Conservation (phyloP, 805 yeast species). For the Ogataea naganishii region DNA sequence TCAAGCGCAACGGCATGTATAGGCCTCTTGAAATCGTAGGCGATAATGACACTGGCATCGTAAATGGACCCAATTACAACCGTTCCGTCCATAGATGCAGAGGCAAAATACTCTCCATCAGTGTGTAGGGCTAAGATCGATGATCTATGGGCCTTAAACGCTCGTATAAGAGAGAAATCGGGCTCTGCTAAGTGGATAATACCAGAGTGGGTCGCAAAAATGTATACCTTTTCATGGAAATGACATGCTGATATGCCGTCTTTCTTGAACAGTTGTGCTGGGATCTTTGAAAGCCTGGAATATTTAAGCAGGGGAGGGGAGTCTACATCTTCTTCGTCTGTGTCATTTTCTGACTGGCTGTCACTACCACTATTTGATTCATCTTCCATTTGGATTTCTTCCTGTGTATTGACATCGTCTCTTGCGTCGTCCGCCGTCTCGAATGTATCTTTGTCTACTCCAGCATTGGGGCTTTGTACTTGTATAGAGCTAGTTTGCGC, state of each 20-base stretch:
- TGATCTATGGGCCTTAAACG: conserved; percentile 79
- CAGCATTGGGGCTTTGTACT: no score
- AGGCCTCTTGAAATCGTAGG: conserved; percentile 81
- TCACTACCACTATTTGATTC: conserved; percentile 20
- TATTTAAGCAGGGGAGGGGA: conserved; percentile 73
- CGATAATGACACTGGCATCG: conserved; percentile 56
- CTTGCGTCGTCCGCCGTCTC: background rate
- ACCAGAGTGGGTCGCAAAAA: conserved; percentile 90
- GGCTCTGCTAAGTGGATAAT: conserved; percentile 59
- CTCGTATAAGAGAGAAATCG: conserved; percentile 52
- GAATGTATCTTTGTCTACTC: no score
- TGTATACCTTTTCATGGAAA: conserved; percentile 50
- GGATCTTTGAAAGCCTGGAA: conserved; percentile 58
- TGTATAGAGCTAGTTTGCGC: no score
- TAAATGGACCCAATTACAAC: conserved; percentile 68
- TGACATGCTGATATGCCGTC: conserved; percentile 74
- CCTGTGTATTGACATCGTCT: conserved; percentile 25
- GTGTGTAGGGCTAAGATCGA: conserved; percentile 67
- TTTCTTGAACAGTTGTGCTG: conserved; percentile 57
- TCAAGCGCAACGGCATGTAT: conserved; percentile 81
- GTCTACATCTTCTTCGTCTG: conserved; percentile 36
- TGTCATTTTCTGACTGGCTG: conserved; percentile 27
- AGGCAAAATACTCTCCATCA: conserved; percentile 69
- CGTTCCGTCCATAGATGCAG: conserved; percentile 92
- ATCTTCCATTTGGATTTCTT: conserved; percentile 19